Percentiles rank a stretch among this genome's conserved stretches.
Conservation (phyloP, 129 eudicot species). For the Arctium minus region DNA sequence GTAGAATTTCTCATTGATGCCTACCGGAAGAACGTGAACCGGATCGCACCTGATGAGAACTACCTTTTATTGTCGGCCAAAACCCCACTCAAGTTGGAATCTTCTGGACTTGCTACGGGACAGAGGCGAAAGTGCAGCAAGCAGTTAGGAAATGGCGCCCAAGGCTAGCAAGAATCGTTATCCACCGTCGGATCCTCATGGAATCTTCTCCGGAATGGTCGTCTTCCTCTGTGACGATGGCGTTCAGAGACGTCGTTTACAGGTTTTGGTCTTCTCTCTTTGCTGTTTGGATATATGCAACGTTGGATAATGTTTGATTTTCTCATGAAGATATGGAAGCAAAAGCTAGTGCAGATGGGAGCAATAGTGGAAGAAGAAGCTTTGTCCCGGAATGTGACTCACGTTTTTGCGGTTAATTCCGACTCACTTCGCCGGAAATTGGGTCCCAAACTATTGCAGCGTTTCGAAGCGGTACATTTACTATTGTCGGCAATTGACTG, state of each 20-base stretch:
- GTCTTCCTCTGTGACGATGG: constrained; percentile 60
- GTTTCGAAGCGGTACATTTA: constrained; percentile 46
- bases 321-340: constrained; percentile 73
- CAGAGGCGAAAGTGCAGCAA: not conserved
- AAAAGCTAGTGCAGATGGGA: constrained; percentile 82
- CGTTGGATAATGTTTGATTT: not conserved
- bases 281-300: not conserved
- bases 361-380: constrained; percentile 54
- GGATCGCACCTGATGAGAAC: not conserved
- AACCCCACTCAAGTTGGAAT: not conserved
- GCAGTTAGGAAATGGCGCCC: constrained; percentile 60
- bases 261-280: constrained; percentile 36
- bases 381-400: constrained; percentile 51
- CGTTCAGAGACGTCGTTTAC: constrained; percentile 67
- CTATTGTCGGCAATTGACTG: not conserved
- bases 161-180: constrained; percentile 40
- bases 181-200: constrained; percentile 60
- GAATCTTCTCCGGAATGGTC: constrained; percentile 78
- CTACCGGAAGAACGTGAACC: too few relatives aligned
- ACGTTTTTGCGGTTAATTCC: constrained; percentile 59
- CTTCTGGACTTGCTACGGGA: not conserved
- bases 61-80: not conserved
- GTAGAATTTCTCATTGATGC: too few relatives aligned
- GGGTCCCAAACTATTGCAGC: constrained; percentile 23
- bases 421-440: constrained; percentile 41